Evolutionary conservation across 2,329 filamentous ascomycete genomes (phyloP).

Genomic region (Aspergillus sclerotialis): DNA sequence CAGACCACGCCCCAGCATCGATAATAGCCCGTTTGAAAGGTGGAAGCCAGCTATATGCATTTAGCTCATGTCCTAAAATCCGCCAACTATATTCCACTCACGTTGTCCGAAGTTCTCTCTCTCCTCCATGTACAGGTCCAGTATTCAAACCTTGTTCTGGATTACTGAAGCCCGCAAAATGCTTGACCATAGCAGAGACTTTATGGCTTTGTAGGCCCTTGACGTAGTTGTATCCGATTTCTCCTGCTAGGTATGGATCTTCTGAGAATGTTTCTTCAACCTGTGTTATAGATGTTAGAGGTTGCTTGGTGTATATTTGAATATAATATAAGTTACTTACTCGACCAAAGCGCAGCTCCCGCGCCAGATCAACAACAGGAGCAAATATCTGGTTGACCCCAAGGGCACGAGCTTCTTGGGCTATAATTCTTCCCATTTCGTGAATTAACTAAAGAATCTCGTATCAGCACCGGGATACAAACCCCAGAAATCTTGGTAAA

Average conservation of each 20-base stretch:
- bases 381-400: constrained; percentile 69
- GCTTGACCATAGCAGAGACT: constrained; percentile 67
- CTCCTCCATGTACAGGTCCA: constrained; percentile 51
- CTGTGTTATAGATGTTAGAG: constrained; percentile 7
- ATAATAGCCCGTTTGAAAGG: constrained; percentile 64
- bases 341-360: constrained; percentile 64
- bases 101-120: constrained; percentile 49
- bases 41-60: constrained; percentile 37
- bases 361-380: constrained; percentile 62
- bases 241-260: constrained; percentile 61
- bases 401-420: constrained; percentile 57
- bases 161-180: constrained; percentile 62
- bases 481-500: too few relatives aligned
- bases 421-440: constrained; percentile 62
- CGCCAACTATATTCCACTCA: constrained; percentile 37
- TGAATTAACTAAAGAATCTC: constrained; percentile 47
- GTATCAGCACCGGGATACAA: too few relatives aligned
- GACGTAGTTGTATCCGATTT: constrained; percentile 57
- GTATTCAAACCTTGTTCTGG: constrained; percentile 69
- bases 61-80: not conserved
- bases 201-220: constrained; percentile 57
- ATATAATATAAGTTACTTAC: constrained; percentile 22
- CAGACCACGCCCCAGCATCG: constrained; percentile 58
- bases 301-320: too few relatives aligned
- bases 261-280: constrained; percentile 68